phyloP scores from a whole-genome alignment of 2,329 filamentous ascomycete genomes.

The Elsinoe batatas region DNA sequence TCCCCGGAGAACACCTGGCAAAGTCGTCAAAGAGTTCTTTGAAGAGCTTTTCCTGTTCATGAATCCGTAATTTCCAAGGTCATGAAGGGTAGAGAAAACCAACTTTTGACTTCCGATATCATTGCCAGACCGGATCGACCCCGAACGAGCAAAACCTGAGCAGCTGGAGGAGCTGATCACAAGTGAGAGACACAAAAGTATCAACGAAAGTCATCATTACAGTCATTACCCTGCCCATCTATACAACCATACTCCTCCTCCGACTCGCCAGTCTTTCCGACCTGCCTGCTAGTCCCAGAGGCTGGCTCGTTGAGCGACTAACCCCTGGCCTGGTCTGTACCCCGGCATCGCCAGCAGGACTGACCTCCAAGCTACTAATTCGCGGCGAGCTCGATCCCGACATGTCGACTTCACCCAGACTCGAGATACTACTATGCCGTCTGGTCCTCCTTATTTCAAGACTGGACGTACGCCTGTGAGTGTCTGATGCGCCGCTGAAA shows the following conservation, averaged over 20 bases:
- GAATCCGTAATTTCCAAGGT: no score
- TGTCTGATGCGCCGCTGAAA: slow-evolving; percentile 23
- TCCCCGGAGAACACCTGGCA: no score
- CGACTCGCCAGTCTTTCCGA: slow-evolving; percentile 23
- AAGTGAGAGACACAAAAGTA: no score
- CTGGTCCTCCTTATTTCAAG: slow-evolving; percentile 9
- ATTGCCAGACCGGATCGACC: no score
- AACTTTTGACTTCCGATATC: no score
- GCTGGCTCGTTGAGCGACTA: slow-evolving; percentile 8
- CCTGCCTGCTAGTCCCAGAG: not conserved
- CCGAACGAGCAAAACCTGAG: no score
- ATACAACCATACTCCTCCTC: slow-evolving; percentile 28
- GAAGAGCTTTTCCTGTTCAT: no score
- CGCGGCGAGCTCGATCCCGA: not conserved
- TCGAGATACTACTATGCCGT: slow-evolving; percentile 14
- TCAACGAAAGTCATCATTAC: slow-evolving; percentile 7
- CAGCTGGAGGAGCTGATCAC: no score
- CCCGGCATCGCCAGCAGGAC: not conserved
- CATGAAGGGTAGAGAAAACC: no score
- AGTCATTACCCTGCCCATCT: slow-evolving; percentile 10
- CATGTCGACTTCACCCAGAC: not conserved
- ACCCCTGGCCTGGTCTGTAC: not conserved
- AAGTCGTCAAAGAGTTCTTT: no score
- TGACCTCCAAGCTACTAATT: not conserved
- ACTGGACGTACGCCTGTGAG: slow-evolving; percentile 5